phyloP scores from a whole-genome alignment of 164 flowering plant species.

The Vitis labrusca region DNA sequence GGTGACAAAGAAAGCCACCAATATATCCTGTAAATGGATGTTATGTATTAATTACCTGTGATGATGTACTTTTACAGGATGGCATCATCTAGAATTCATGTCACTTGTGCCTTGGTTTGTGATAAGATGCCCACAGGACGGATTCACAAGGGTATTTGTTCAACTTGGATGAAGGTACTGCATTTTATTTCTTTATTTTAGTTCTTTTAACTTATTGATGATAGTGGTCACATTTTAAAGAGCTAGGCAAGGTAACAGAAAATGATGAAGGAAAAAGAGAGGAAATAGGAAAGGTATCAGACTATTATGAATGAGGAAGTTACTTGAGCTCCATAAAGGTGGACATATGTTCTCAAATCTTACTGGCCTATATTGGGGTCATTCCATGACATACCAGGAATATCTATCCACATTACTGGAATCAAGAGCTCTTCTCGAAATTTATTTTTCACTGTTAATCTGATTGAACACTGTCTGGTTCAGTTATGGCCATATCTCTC shows the following conservation, averaged over 20 bases:
- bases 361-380: neutral
- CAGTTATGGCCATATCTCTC: no score
- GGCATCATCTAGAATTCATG: conserved; percentile 86
- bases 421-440: neutral
- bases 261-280: no score
- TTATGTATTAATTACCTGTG: no score
- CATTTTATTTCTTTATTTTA: neutral
- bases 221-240: neutral
- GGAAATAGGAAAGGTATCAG: no score
- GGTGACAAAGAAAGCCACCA: no score
- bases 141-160: conserved; percentile 90
- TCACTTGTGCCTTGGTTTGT: conserved; percentile 87
- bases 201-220: no score
- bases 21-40: no score
- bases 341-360: neutral
- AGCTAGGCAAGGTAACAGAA: no score
- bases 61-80: conserved; percentile 45
- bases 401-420: neutral
- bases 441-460: neutral
- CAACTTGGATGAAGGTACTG: conserved; percentile 98
- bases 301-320: neutral
- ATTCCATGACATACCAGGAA: neutral
- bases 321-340: neutral
- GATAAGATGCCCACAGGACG: conserved; percentile 87
- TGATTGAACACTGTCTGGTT: neutral